A percentile compares a stretch with the other conserved stretches of the same genome.
phyloP scores from a whole-genome alignment of 352 stramenopile genomes.

The Globisporangium uncinulatum region DNA sequence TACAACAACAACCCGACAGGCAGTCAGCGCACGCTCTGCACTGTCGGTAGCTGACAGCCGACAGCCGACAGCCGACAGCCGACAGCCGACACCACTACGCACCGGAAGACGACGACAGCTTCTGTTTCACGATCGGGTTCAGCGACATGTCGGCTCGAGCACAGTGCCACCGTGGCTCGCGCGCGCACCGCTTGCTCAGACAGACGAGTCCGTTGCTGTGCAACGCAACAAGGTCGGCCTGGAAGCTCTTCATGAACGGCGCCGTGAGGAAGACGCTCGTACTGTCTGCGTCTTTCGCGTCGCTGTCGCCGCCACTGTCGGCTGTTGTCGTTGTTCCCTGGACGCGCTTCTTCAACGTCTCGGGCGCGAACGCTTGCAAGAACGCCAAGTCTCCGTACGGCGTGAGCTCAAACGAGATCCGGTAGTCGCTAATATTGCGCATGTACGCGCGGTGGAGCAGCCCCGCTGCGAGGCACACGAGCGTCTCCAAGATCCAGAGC shows the following conservation, averaged over 20 bases:
- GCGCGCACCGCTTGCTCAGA: slow-evolving; percentile 49
- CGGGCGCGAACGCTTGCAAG: slow-evolving; percentile 61
- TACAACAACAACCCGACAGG: slow-evolving; percentile 13
- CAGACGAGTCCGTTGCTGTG: slow-evolving; percentile 42
- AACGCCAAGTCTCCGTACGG: slow-evolving; percentile 78
- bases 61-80: background rate
- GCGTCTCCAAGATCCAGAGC: slow-evolving; percentile 59
- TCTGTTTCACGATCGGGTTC: slow-evolving; percentile 68
- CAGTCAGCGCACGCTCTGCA: slow-evolving; percentile 1
- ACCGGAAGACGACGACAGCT: slow-evolving; percentile 56
- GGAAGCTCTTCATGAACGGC: slow-evolving; percentile 45
- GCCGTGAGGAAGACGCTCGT: slow-evolving; percentile 24
- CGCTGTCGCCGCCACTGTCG: slow-evolving; percentile 5
- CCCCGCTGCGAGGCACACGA: slow-evolving; percentile 61
- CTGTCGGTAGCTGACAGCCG: background rate
- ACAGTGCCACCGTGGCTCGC: slow-evolving; percentile 79
- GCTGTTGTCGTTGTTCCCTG: slow-evolving; percentile 2
- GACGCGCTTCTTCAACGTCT: slow-evolving; percentile 23
- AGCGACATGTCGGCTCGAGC: slow-evolving; percentile 60
- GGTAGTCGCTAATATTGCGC: slow-evolving; percentile 71
- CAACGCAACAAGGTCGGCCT: slow-evolving; percentile 54
- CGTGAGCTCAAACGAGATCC: slow-evolving; percentile 74
- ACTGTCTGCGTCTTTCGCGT: slow-evolving; percentile 12
- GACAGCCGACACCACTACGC: slow-evolving; percentile 4
- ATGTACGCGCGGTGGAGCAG: slow-evolving; percentile 68